Evolutionary conservation across 345 rosid species (phyloP).

Genomic region (Heritiera fomes): DNA sequence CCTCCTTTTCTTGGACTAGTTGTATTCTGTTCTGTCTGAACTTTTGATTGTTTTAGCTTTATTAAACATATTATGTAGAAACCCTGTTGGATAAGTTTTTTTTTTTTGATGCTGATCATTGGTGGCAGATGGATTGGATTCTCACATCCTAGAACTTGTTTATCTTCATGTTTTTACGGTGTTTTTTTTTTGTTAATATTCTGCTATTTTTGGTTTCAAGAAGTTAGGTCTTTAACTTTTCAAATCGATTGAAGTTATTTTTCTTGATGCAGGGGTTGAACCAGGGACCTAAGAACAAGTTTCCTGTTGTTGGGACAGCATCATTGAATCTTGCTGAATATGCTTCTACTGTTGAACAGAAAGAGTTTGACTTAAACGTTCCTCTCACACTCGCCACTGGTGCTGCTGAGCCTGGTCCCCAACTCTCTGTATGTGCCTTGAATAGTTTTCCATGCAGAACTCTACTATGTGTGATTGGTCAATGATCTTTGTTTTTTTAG

Average conservation of each 20-base stretch:
- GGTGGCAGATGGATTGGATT: not conserved
- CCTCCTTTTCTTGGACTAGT: not conserved
- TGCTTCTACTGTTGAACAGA: conserved; percentile 49
- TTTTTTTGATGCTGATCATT: not conserved
- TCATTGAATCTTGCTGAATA: conserved; percentile 65
- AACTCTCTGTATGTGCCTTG: conserved; percentile 56
- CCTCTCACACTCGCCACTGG: conserved; percentile 47
- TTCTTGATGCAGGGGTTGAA: conserved; percentile 56
- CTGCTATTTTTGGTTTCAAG: not conserved
- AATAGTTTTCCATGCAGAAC: not conserved
- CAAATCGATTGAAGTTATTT: not conserved
- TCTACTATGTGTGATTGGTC: not conserved
- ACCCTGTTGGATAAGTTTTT: not conserved
- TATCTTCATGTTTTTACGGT: not conserved
- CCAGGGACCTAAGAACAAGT: conserved; percentile 54
- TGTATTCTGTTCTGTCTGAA: not conserved
- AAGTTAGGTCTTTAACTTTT: not conserved
- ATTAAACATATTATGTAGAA: not conserved
- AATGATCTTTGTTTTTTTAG: not conserved
- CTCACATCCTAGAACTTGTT: not conserved
- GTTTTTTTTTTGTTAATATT: not conserved
- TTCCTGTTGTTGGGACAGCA: conserved; percentile 54
- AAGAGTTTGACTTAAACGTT: conserved; percentile 50
- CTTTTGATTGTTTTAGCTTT: not conserved
- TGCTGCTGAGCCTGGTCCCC: conserved; percentile 43